Evolutionary conservation across 2,329 filamentous ascomycete genomes (phyloP), one percentile per base, ranked within the genome.

Genomic region (Fusarium sp.): DNA sequence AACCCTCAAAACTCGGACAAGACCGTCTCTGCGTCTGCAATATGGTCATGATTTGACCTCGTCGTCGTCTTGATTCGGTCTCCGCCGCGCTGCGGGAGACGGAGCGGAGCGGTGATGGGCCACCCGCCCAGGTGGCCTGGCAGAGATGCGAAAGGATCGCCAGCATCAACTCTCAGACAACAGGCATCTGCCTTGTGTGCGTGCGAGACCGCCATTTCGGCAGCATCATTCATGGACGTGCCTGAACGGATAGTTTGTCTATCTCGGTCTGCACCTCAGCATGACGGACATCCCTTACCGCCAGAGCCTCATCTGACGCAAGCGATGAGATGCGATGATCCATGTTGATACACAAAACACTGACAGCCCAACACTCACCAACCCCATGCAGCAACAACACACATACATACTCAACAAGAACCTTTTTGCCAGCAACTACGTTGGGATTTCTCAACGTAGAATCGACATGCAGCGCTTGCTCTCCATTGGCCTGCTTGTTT

Each of bases 401-500:
- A 51, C 24, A 51, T 31, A 49, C 44, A 17, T 57, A 40, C 16
- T 42, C 22, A 57, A 38, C 56, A 67, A 46, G 67, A 42, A 40
- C 66, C 27, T 35, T 69, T 75, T 79, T 83, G 82, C 83, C 81
- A 84, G 82, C 75, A 79, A 71, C 66, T 77, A 72, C 76, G 71
- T 78, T 79, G 79, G 72, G 75, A 74, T 73, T 72, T 72, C 71
- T 77, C 77, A 71, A 68, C 75, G 80, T 80, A 78, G 78, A 84
- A 87, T 87, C 85, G 86, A 84, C 86, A 84, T 86, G 83, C 84
- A 84, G 80, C 72, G 82, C 81, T 83, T 83, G 71, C 76, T 80
- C 79, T 76, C 80, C 77, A 82, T 87, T 85, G 85, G 81, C 84
- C 79, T 84, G 83, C 81, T 83, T 86, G 85, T 88, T 86, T 88